Base-by-base conservation (phyloP, 805 yeast species). In the Yarrowia hollandica region DNA sequence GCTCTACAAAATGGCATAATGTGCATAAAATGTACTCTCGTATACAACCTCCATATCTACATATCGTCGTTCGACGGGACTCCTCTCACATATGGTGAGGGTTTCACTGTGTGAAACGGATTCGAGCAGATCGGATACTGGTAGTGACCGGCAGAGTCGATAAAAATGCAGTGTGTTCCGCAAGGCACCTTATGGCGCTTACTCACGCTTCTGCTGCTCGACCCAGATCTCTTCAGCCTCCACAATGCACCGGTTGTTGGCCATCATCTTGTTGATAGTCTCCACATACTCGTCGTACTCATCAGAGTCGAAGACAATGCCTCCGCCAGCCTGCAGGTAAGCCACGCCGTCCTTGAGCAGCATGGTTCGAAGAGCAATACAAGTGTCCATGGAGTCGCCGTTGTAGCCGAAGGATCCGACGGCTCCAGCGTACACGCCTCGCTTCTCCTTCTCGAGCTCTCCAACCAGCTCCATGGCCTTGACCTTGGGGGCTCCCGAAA, bases 401-500 rank as follows among this genome's bases (percentile, higher is more conserved):
- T 90, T 96, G 70, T 91, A 94, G 0, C 96, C 90, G 97, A 97
- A 94, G 71, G 88, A 87, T 7, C 99, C 99, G 16, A 94, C 98
- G 1, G 99, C 99, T 62, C 99, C 99, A 0, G 99, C 99, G 69
- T 94, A 94, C 8, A 92, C 91, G 44, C 98, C 99, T 69, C 99
- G 80, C 68, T 90, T 89, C 70, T 92, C 98, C 62, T 82, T 80
- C 70, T 94, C 99, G 48, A 92, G 75, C 70, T 89, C 96, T 16
- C 88, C 86, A 66, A 94, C 90, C 41, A 94, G 77, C 72, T 91
- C 95, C 98, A 94, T 94, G 9, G 99, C 99, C 67, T 82, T 83
- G 38, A 94, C 96, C 73, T 94, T 94, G 60, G 99, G 99, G 2
- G 99, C 98, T 35, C 99, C 99, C 60, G 95, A 85, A 11, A 92